Base-by-base conservation (phyloP, 495 filamentous ascomycete species). In the Aspergillus panamensis region DNA sequence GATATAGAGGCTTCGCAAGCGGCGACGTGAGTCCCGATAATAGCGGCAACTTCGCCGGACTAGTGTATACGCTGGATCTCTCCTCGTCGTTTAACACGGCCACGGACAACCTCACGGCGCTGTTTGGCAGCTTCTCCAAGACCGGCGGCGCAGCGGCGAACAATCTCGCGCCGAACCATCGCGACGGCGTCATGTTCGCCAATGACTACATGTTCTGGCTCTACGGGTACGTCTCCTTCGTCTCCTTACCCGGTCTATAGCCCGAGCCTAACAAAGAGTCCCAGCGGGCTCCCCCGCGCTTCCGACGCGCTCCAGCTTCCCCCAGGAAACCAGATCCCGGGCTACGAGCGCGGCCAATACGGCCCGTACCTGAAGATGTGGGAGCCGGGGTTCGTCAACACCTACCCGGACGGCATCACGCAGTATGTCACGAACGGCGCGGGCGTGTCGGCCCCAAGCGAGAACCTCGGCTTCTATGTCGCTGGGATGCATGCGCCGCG, bases 381-480 rank as follows among this genome's bases (percentile, higher is more conserved):
- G 70, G 10, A 30, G n/a, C 58, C 72, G 0, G 72, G 74, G 9
- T 83, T 80, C 62, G 66, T 25, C 45, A 65, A 8, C 60, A 61
- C 7, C 16, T 62, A 6, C 72, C 86, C 0, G 65, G 42, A 61
- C 8, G 66, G 63, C 25, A 56, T 89, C 33, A 90, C 83, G 3
- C 76, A 81, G 37, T 89, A 85, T 64, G 65, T 91, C 42, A 81
- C 86, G 6, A 82, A 80, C 58, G 88, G 87, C 10, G 87, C 79
- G 1, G 79, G 76, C 0, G 84, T 79, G 8, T 87, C 78, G 12
- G 83, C 82, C 6, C 86, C 87, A 0, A 89, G 87, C 8, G 87
- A 91, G 68, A 87, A 90, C 58, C 77, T 82, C 52, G 86, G 82
- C 0, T 91, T 85, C 73, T 88, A 89, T 62, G 88, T 91, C 62